A percentile compares a stretch with the other conserved stretches of the same genome.
These are phyloP conservation scores for Millerozyma acaciae DNA, from an alignment of 805 yeast genomes.

Conservation along the genomic window DNA sequence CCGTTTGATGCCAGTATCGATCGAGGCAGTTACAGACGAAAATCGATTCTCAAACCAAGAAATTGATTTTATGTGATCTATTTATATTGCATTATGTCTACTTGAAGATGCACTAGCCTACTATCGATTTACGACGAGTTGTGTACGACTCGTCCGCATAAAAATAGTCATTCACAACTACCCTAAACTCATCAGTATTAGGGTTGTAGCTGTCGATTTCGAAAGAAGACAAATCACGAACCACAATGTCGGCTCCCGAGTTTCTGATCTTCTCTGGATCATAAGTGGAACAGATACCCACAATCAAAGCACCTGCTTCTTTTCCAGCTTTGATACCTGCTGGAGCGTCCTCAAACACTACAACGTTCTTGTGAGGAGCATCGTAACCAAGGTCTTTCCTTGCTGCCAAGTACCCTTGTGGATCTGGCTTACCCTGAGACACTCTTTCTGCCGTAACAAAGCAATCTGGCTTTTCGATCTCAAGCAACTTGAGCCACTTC, in stretches of 20 bases:
- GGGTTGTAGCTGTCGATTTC: slow-evolving; percentile 22
- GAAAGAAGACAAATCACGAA: slow-evolving; percentile 23
- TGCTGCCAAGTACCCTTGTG: slow-evolving; percentile 26
- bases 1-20: slow-evolving; percentile 25
- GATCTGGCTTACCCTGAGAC: slow-evolving; percentile 28
- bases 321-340: slow-evolving; percentile 28
- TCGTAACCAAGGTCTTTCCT: slow-evolving; percentile 25
- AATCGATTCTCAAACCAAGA: slow-evolving; percentile 5
- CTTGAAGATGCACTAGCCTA: neutral
- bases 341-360: slow-evolving; percentile 29
- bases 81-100: neutral
- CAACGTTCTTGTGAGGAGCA: slow-evolving; percentile 20
- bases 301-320: slow-evolving; percentile 27
- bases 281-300: slow-evolving; percentile 28
- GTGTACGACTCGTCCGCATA: slow-evolving; percentile 32
- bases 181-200: slow-evolving; percentile 33
- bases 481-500: slow-evolving; percentile 26
- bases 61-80: slow-evolving; percentile 8
- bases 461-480: slow-evolving; percentile 21
- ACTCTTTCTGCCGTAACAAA: slow-evolving; percentile 29
- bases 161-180: slow-evolving; percentile 28
- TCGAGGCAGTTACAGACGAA: slow-evolving; percentile 29
- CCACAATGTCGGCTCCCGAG: slow-evolving; percentile 28
- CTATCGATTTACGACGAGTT: slow-evolving; percentile 5
- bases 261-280: slow-evolving; percentile 22